Evolutionary conservation across 23 red algal species (phyloP).

Genomic region (Agarophyton chilense): DNA sequence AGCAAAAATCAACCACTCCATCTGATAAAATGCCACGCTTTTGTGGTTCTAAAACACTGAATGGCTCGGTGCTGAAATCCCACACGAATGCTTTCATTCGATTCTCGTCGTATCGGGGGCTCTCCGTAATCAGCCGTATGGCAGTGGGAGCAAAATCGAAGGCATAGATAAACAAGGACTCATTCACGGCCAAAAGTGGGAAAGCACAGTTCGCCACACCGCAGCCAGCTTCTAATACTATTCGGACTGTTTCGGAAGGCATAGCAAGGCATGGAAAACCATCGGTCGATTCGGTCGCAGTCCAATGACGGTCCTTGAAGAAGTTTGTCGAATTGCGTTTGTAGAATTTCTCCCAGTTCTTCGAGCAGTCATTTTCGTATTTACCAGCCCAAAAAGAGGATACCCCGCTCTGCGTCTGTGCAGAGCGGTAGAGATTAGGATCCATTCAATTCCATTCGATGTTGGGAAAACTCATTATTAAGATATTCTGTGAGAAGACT

Average conservation of each 20-base stretch:
- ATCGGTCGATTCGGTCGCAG: constrained; percentile 39
- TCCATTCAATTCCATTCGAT: constrained; percentile 2
- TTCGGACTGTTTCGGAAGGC: not conserved
- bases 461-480: no score
- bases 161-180: constrained; percentile 62
- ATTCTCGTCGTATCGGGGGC: constrained; percentile 50
- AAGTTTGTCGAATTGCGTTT: constrained; percentile 68
- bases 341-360: constrained; percentile 89
- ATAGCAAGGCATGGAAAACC: constrained; percentile 62
- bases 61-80: constrained; percentile 45
- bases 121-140: constrained; percentile 31
- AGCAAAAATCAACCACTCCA: constrained; percentile 22
- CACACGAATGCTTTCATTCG: constrained; percentile 75
- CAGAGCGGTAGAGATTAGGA: constrained; percentile 18
- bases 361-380: constrained; percentile 57
- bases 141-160: constrained; percentile 85
- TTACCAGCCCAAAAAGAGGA: constrained; percentile 44
- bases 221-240: constrained; percentile 75
- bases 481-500: no score
- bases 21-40: not conserved
- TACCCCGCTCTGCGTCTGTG: constrained; percentile 45
- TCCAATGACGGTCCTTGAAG: constrained; percentile 81
- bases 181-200: constrained; percentile 69
- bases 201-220: constrained; percentile 85
- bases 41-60: not conserved